Evolutionary conservation across 768 basidiomycete genomes (phyloP).

Genomic region (Lactifluus echinatus): DNA sequence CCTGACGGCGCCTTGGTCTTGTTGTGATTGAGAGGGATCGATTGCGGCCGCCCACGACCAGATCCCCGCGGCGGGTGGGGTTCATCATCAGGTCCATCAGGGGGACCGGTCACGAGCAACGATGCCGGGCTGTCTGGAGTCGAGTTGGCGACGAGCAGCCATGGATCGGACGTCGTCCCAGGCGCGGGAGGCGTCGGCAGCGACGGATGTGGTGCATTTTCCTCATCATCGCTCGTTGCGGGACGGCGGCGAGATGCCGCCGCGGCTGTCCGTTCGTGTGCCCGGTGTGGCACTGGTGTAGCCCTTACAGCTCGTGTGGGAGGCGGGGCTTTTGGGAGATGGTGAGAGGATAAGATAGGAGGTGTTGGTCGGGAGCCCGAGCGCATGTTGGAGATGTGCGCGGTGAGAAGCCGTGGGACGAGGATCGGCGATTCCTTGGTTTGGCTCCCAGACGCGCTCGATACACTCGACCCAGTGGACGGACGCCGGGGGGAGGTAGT

Average conservation of each 20-base stretch:
- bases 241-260: background rate
- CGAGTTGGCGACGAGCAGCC: too few species aligned
- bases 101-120: too few species aligned
- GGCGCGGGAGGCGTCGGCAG: background rate
- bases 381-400: background rate
- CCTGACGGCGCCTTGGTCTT: too few species aligned
- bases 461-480: background rate
- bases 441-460: background rate
- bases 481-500: background rate
- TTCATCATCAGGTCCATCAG: too few species aligned
- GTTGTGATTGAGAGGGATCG: too few species aligned
- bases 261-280: background rate
- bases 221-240: background rate
- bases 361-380: constrained; percentile 3
- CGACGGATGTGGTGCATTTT: background rate
- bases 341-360: background rate
- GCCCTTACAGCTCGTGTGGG: background rate
- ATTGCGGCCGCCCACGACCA: too few species aligned
- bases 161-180: too few species aligned
- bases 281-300: background rate
- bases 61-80: too few species aligned
- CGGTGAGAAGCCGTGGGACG: background rate
- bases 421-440: background rate
- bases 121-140: too few species aligned
- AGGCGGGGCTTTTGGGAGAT: background rate